Evolutionary conservation across 495 filamentous ascomycete genomes (phyloP), one percentile per base, ranked within the genome.

Genomic region (Thozetella sp.): DNA sequence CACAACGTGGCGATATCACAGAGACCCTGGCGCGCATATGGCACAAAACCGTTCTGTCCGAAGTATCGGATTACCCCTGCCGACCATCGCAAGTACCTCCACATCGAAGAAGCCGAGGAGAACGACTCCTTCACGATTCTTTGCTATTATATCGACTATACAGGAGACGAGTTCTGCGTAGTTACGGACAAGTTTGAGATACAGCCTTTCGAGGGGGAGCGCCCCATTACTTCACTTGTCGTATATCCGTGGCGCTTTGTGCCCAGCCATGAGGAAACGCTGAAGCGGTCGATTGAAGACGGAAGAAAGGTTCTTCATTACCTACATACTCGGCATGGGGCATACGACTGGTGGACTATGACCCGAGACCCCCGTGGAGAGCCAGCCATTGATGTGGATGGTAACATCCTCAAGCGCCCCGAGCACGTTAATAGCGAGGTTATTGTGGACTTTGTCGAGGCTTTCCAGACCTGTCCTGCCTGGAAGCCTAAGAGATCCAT

Each of bases 211-310:
- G 60, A 68, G 2, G 88, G 88, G 15, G 88, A 86, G 15, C 67
- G 60, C 2, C 66, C 79, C 1, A 87, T 91, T 60, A 80, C 70
- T 1, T 70, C 74, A 2, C 76, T 91, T 15, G 64, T 76, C 0
- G 76, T 80, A 0, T 89, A 79, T 53, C 89, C 89, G 0, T 63
- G 90, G 1, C 72, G 76, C 3, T 87, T 80, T 57, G 86, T 87
- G 60, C 50, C 68, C 2, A 71, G 83, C 10, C 63, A 76, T 45
- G 63, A 79, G 3, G 73, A 70, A 2, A 60, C 83, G 15, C 57
- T 65, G n/a, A 58, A 68, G 26, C 54, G 67, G 1, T 59, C 85
- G 26, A 70, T 78, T n/a, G 63, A 72, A 19, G 70, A 76, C 17
- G 84, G 83, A 2, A 73, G 70, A 51, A 51, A 64, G 2, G 85